Base-by-base conservation (phyloP, 768 basidiomycete genomes). In the Xerocomellus intermedius region DNA sequence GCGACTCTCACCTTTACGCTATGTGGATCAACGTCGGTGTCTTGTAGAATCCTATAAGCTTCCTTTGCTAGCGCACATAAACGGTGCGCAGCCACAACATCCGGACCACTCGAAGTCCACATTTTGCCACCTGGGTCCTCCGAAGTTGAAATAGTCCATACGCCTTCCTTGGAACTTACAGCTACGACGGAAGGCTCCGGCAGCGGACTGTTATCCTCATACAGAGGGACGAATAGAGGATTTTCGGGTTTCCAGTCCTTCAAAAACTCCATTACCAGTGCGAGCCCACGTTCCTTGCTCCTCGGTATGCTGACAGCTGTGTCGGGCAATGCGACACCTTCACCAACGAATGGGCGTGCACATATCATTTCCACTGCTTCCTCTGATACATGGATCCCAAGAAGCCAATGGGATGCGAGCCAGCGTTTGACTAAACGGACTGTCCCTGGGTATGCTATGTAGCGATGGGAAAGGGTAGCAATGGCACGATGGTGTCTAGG, bases 371-470 rank as follows among this genome's bases (percentile, higher is more conserved):
- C 97, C 35, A 91, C 81, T 0, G 82, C 85, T 68, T 98, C 93
- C 55, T 84, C 81, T 7, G 80, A 79, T 50, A 98, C 76, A 61
- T 92, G 88, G 0, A 78, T 72, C 5, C 81, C 77, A 33, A 98
- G 79, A 53, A 97, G 79, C 87, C 90, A 92, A 67, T 99, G 97
- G 8, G 88, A 77, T 1, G 90, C 84, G 50, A 98, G 75, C 97
- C 97, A 99, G 41, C 96, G 82, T 74, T 98, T 96, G 48, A 91
- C 82, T 16, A 98, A 79, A 37, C 97, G 80, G 16, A 91, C 89
- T 0, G 95, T 94, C 9, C 88, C 84, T 3, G 92, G 79, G 70
- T 85, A 97, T 12, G 94, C 89, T 0, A 83, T 70, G 64, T 83
- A 87, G 44, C 82, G 84, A 69, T 98, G 94, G 47, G 84, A 86